A percentile compares a stretch with the other conserved stretches of the same genome.
Evolutionary conservation across 257 asterid genomes (phyloP).

Genomic region (Solanum etuberosum): DNA sequence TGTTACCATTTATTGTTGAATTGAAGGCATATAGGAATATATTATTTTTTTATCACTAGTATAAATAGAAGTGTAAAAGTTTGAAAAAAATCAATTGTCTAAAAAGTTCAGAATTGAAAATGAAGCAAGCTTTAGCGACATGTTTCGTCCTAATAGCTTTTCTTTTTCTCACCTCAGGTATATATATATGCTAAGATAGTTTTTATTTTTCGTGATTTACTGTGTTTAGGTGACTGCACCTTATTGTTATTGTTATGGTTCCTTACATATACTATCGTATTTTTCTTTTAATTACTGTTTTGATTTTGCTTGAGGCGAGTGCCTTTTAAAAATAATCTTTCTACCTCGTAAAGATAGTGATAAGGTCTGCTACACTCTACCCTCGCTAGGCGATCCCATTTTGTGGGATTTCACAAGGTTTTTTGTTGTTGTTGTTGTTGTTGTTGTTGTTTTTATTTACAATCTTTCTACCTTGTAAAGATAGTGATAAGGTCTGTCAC

Average conservation of each 20-base stretch:
- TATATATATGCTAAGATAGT: background rate
- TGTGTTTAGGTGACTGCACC: background rate
- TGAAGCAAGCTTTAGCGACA: background rate
- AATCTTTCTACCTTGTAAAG: background rate
- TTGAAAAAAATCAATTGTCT: background rate
- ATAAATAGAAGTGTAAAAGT: background rate
- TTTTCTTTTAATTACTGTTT: background rate
- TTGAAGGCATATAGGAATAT: background rate
- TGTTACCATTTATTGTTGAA: background rate
- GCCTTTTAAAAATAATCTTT: background rate
- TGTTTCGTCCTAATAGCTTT: background rate
- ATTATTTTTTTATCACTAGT: background rate
- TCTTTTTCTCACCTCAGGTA: background rate
- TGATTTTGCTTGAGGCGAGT: background rate
- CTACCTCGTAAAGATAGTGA: background rate
- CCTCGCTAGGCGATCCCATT: background rate
- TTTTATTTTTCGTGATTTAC: background rate
- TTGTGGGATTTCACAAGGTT: background rate
- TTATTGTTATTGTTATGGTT: background rate
- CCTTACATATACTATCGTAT: background rate
- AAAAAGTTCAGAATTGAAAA: background rate
- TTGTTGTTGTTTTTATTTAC: background rate
- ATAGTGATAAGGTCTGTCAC: background rate
- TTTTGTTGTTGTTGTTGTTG: too few species aligned
- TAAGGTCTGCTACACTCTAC: background rate